These are phyloP conservation scores for Xylariales sp. DNA, from an alignment of 2,329 filamentous ascomycete species.

Conservation along the genomic window DNA sequence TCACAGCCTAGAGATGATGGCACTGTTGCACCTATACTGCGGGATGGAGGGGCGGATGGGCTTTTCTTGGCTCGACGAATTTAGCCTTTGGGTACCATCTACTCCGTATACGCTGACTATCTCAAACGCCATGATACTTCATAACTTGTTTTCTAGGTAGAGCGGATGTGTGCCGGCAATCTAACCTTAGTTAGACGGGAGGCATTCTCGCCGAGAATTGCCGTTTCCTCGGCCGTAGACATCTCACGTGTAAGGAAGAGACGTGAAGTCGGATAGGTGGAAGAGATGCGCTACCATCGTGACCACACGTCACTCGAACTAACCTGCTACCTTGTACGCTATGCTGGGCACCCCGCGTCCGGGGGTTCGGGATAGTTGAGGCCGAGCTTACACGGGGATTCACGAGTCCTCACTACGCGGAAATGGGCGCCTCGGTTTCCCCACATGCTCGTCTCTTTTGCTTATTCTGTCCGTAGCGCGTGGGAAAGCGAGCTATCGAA, in stretches of 20 bases:
- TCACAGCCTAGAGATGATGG: neutral
- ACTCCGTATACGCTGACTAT: neutral
- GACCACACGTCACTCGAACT: conserved; percentile 22
- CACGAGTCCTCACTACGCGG: neutral
- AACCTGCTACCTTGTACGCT: too few species aligned
- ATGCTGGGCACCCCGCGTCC: conserved; percentile 19
- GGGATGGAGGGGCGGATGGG: neutral
- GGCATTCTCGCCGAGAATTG: neutral
- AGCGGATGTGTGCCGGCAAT: neutral
- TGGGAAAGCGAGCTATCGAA: conserved; percentile 3
- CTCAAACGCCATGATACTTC: neutral
- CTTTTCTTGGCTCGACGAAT: neutral
- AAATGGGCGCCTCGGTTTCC: conserved; percentile 10
- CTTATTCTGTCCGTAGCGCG: neutral
- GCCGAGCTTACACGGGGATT: conserved; percentile 21
- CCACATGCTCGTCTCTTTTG: conserved; percentile 18
- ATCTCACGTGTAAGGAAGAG: neutral
- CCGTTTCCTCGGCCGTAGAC: conserved; percentile 1
- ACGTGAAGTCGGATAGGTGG: conserved; percentile 6
- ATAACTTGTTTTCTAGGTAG: neutral
- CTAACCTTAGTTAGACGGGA: too few species aligned
- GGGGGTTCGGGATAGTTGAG: conserved; percentile 25
- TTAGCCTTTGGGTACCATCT: neutral
- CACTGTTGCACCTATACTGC: neutral
- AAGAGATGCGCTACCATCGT: conserved; percentile 18